Base-by-base conservation (phyloP, 73 alveolate genomes). In the Symbiodinium natans region DNA sequence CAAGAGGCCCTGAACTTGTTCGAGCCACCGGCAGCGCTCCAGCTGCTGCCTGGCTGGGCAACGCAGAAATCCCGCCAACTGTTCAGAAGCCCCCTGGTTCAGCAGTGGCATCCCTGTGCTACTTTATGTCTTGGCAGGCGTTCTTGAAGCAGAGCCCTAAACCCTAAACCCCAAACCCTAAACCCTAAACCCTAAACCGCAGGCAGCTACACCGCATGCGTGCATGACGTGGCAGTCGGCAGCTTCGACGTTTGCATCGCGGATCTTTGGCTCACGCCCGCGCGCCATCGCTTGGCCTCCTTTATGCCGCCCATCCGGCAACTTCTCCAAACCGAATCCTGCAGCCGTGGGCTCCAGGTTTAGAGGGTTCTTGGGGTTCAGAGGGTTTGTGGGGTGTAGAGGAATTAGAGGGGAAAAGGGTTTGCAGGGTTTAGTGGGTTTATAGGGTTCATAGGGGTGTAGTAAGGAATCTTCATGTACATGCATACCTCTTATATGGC, bases 201-300 rank as follows among this genome's bases (percentile, higher is more conserved):
- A 63, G 77, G 77, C 77, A 63, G 77, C 77, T 63, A 63, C 77
- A 63, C 77, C 77, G 77, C 77, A 21, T 63, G 77, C 77, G 77
- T 63, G 38, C 77, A 63, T 29, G 77, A 63, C 2, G 77, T 63
- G 36, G 77, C 77, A 63, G 77, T 63, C 25, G 77, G 77, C 10
- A 21, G 25, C 36, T 63, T 63, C 34, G 77, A 63, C 15, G 11
- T 63, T 63, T 63, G 77, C 36, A 63, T 63, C 11, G 77, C 77
- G 0, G 77, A 63, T 29, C 39, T 63, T 23, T 63, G 77, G 77
- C 77, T 63, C 77, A 63, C 77, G 77, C 38, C 77, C 15, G 11
- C 0, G 29, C 77, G 77, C 31, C 31, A 63, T 25, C 29, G 77
- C 29, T 63, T 63, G 77, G 77, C 77, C 25, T 63, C 15, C 36